Conservation (phyloP, 2,329 filamentous ascomycete genomes). For the Epichloe hybrida region DNA sequence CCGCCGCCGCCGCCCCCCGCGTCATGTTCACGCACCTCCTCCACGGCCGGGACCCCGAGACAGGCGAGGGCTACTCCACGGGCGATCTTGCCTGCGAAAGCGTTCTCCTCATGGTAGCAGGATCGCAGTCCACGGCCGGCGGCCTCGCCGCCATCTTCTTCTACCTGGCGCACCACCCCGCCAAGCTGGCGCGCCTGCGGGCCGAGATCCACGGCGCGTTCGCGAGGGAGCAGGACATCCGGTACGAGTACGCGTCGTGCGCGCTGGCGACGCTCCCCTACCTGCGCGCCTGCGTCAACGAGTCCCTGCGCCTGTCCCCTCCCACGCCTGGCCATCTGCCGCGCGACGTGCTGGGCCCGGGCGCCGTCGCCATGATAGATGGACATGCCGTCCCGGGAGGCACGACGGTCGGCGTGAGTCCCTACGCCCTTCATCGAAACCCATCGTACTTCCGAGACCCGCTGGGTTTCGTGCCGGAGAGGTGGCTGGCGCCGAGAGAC, state of each 20-base stretch:
- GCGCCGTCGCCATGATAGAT: background rate
- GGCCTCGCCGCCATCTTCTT: slow-evolving; percentile 9
- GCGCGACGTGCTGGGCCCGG: slow-evolving; percentile 5
- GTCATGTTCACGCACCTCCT: slow-evolving; percentile 15
- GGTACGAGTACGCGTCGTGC: background rate
- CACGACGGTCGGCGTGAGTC: background rate
- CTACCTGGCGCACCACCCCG: slow-evolving; percentile 8
- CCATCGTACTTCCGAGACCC: background rate
- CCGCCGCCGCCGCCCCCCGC: background rate
- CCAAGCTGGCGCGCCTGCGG: slow-evolving; percentile 6
- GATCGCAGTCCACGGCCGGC: slow-evolving; percentile 10
- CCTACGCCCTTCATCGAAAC: slow-evolving; percentile 2
- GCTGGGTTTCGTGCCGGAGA: slow-evolving; percentile 1
- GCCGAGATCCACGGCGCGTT: slow-evolving; percentile 7
- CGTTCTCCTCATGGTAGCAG: slow-evolving; percentile 12
- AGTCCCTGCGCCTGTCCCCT: slow-evolving; percentile 12
- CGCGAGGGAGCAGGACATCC: background rate
- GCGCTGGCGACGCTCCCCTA: slow-evolving; percentile 9
- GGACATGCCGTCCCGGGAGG: background rate
- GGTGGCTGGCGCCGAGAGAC: slow-evolving; percentile 1
- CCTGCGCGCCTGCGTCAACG: slow-evolving; percentile 13
- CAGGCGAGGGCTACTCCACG: slow-evolving; percentile 11
- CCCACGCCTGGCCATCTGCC: slow-evolving; percentile 9
- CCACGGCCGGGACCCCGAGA: slow-evolving; percentile 11
- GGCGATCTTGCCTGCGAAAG: slow-evolving; percentile 14